Evolutionary conservation across 305 asterid species (phyloP), one percentile per base, ranked within the genome.

Genomic region (Lippia alba): DNA sequence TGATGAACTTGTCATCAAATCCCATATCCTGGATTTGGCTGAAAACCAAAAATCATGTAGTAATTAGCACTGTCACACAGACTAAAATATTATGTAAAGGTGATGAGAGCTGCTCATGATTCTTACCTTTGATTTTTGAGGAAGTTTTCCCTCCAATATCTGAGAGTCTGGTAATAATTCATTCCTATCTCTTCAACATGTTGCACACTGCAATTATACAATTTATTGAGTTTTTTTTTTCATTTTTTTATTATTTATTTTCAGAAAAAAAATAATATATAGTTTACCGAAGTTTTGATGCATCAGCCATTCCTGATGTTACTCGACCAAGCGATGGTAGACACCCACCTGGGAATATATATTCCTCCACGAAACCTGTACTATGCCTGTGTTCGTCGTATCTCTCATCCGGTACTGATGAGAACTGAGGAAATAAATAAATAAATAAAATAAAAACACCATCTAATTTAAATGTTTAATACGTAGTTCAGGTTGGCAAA

Each of bases 311-410:
- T 44, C 93, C 86, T n/a, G 91, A 79, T 49, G 80, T 79, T 24
- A 88, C 80, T 61, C 85, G 72, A 69, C 76, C 78, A 49, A 88
- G 79, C 0, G 95, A 81, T 73, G 95, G 93, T 64, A 84, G 17
- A 73, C 82, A 79, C 66, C 89, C 95, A 51, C 96, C 96, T 0
- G 86, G 95, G 78, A 90, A 90, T 79, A 90, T 85, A 69, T 85
- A 90, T 67, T 86, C 91, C 76, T 74, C 85, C 3, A 79, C 69
- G 76, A 90, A 90, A 58, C 86, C 91, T 3, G 83, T 71, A 77
- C 89, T 83, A 41, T 18, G 82, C 73, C 91, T 82, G 71, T 63
- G 75, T 54, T 90, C 95, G 0, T 86, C 85, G 40, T 90, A 88
- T 71, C 86, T 82, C 64, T 88, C 83, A 8, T 90, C 96, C 7